A percentile compares a stretch with the other conserved stretches of the same genome.
phyloP scores from a whole-genome alignment of 257 asterid species.

The Forsythia viridissima region DNA sequence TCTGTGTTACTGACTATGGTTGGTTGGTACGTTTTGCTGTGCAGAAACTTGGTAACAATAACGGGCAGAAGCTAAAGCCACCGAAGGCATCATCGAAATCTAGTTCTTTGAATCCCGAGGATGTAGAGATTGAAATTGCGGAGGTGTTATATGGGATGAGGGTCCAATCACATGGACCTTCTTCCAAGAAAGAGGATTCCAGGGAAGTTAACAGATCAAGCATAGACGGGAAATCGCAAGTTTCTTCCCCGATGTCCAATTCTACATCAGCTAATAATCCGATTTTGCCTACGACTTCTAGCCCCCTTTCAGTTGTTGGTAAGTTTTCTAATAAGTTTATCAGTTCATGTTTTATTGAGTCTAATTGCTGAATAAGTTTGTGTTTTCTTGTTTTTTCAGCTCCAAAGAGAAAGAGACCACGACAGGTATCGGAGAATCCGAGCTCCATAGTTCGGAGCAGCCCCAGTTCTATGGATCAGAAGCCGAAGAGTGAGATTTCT shows the following conservation, averaged over 20 bases:
- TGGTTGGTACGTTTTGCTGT: conserved; percentile 3
- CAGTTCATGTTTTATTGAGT: too few relatives aligned
- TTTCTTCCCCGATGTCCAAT: conserved; percentile 71
- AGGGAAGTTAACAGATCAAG: conserved; percentile 65
- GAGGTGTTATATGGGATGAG: conserved; percentile 84
- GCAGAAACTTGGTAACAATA: conserved; percentile 53
- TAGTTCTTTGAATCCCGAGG: conserved; percentile 75
- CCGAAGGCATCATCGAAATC: conserved; percentile 68
- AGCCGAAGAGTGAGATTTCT: conserved; percentile 48
- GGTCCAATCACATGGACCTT: conserved; percentile 76
- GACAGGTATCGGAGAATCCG: conserved; percentile 65
- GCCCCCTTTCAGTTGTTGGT: conserved; percentile 74
- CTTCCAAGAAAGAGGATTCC: conserved; percentile 69
- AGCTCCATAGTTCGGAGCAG: conserved; percentile 48
- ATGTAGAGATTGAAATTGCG: conserved; percentile 92
- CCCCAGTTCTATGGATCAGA: conserved; percentile 55
- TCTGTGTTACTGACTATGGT: neutral
- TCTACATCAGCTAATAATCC: conserved; percentile 41
- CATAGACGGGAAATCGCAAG: conserved; percentile 48
- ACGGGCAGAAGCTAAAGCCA: conserved; percentile 69
- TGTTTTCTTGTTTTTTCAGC: conserved; percentile 39
- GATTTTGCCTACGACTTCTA: conserved; percentile 40
- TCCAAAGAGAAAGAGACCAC: conserved; percentile 84
- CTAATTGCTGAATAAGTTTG: neutral
- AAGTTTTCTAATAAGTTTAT: conserved; percentile 25